Base-by-base conservation (phyloP, 371 early-diverging fungal species). In the Rozella allomycis region DNA sequence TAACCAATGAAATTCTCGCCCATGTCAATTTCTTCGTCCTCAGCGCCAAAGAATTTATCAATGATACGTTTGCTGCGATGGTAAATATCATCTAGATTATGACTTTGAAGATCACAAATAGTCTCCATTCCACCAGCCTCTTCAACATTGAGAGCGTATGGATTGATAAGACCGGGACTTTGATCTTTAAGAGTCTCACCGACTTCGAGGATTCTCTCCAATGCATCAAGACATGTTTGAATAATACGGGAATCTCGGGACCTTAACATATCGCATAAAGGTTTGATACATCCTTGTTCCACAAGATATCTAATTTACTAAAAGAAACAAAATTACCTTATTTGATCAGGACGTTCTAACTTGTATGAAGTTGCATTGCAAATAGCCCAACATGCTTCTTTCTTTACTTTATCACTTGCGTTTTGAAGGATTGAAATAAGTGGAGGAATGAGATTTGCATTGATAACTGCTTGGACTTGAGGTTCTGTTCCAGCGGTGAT, bases 381-480 rank as follows among this genome's bases (percentile, higher is more conserved):
- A 31, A 99, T 73, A 27, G 98, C 98, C 97, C 97, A 97, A 63
- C 94, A 94, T 3, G 99, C 98, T 57, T 99, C 99, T 64, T 85
- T 93, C 54, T 87, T 83, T 34, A 88, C 86, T 60, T 84, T 96
- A 52, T 86, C 78, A 45, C 98, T 97, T 32, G 82, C 83, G 35
- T 67, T 60, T 14, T 65, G 58, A 30, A 98, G 65, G 21, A 86
- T 72, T 42, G 83, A 65, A 33, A 96, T 69, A 23, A 98, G 66
- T 9, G 85, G 74, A 10, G 87, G 87, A 37, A 97, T 72, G 31
- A 98, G 61, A 48, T 79, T 84, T 45, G 74, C 73, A 33, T 97
- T 84, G 45, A 99, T 83, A 19, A 97, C 80, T 21, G 67, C 35
- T 52, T 87, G 78, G 48, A 97, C 87, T 52, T 99, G 97, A 7